These are phyloP conservation scores for Lichenothelia convexa DNA, from an alignment of 495 filamentous ascomycete species.

Conservation along the genomic window DNA sequence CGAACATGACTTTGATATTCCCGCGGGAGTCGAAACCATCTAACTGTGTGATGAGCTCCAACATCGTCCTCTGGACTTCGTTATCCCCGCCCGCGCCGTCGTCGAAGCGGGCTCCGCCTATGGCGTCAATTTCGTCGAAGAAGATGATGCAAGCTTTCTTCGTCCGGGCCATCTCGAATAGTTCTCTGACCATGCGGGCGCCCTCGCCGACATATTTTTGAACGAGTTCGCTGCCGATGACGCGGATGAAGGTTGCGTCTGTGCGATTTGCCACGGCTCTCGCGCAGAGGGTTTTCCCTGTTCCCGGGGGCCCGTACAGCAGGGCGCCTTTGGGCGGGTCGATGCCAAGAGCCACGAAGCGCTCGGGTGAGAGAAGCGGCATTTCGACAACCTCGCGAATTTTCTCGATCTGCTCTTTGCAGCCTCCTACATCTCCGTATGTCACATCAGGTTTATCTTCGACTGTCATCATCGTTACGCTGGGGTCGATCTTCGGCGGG, in stretches of 20 bases:
- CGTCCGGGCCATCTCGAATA: constrained; percentile 98
- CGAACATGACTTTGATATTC: constrained; percentile 99
- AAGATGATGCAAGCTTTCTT: constrained; percentile 99
- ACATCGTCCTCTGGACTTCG: constrained; percentile 97
- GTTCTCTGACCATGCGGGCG: constrained; percentile 91
- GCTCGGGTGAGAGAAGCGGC: constrained; percentile 86
- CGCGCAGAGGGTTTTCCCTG: constrained; percentile 94
- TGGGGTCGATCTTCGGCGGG: constrained; percentile 98
- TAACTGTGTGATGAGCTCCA: constrained; percentile 94
- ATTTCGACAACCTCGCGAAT: constrained; percentile 96
- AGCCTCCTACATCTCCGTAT: constrained; percentile 95
- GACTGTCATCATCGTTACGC: constrained; percentile 99
- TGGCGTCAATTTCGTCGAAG: constrained; percentile 98
- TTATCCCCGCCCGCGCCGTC: constrained; percentile 97
- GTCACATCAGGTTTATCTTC: constrained; percentile 99
- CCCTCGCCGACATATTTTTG: constrained; percentile 99
- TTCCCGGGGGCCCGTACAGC: constrained; percentile 91
- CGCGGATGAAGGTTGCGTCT: constrained; percentile 95
- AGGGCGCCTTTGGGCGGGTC: constrained; percentile 96
- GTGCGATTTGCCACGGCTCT: constrained; percentile 94
- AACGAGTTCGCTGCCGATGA: constrained; percentile 91
- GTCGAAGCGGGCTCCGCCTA: constrained; percentile 95
- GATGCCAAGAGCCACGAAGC: constrained; percentile 93
- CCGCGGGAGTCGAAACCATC: constrained; percentile 94
- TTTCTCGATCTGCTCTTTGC: constrained; percentile 99